Conservation (phyloP, 495 filamentous ascomycete species). For the Neurospora sp. region DNA sequence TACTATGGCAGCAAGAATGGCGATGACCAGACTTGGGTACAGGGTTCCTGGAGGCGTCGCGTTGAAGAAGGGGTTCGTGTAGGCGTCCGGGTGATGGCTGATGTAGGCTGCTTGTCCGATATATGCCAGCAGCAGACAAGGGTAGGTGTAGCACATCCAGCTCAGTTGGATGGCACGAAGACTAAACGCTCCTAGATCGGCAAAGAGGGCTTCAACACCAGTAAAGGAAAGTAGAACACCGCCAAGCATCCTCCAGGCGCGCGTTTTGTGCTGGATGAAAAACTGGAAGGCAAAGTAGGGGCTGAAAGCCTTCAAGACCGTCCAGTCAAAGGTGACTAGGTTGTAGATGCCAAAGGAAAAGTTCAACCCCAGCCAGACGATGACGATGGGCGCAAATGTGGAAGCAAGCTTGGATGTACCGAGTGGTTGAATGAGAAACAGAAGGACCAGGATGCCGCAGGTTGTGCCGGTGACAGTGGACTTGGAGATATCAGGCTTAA, state of each 20-base stretch:
- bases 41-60: constrained; percentile 55
- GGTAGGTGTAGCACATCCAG: constrained; percentile 54
- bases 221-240: constrained; percentile 64
- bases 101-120: constrained; percentile 69
- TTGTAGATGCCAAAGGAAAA: constrained; percentile 62
- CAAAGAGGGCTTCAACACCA: constrained; percentile 66
- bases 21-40: constrained; percentile 54
- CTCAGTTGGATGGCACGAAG: constrained; percentile 52
- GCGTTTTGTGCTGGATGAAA: constrained; percentile 48
- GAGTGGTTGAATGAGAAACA: constrained; percentile 62
- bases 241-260: constrained; percentile 58
- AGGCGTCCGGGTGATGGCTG: constrained; percentile 47
- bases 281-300: constrained; percentile 55
- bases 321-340: constrained; percentile 50
- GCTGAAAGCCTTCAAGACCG: constrained; percentile 59
- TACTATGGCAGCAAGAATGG: constrained; percentile 61
- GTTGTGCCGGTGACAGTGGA: constrained; percentile 54
- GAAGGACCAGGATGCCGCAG: constrained; percentile 57
- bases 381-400: constrained; percentile 61
- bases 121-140: constrained; percentile 61
- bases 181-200: constrained; percentile 62
- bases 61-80: constrained; percentile 65
- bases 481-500: constrained; percentile 35
- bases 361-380: constrained; percentile 65
- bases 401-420: constrained; percentile 56